phyloP scores from a whole-genome alignment of 129 eudicot species.

The Flaveria trinervia region DNA sequence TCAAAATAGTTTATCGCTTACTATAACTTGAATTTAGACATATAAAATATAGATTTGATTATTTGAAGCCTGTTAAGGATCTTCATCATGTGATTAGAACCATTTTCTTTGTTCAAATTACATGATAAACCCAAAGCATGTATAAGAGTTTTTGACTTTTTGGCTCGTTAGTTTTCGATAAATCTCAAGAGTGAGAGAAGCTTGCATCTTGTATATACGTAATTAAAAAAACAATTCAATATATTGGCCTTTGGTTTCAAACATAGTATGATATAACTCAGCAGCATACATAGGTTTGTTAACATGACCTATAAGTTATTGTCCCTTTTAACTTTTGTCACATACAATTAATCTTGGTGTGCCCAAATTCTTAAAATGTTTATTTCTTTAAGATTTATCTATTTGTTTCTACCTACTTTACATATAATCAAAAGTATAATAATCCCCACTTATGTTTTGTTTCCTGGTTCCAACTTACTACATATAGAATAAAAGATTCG shows the following conservation, averaged over 20 bases:
- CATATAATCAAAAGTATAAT: constrained; percentile 16
- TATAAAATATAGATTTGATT: too few relatives aligned
- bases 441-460: not conserved
- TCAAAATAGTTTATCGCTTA: too few relatives aligned
- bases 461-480: constrained; percentile 12
- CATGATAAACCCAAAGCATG: constrained; percentile 26
- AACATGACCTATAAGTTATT: constrained; percentile 14
- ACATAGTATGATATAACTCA: constrained; percentile 17
- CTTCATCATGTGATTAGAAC: too few relatives aligned
- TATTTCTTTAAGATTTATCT: not conserved
- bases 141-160: constrained; percentile 23
- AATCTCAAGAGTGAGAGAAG: constrained; percentile 4
- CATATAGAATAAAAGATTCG: not conserved
- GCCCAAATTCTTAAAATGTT: constrained; percentile 15
- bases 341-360: constrained; percentile 15
- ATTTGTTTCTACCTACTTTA: constrained; percentile 21
- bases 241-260: constrained; percentile 16
- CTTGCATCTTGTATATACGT: not conserved
- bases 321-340: constrained; percentile 22
- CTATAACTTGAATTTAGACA: too few relatives aligned
- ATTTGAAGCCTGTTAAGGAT: too few relatives aligned
- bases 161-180: constrained; percentile 21
- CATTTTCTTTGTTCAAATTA: constrained; percentile 16
- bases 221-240: constrained; percentile 10
- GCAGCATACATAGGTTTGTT: constrained; percentile 27